These are phyloP conservation scores for Aspergillus sp. DNA, from an alignment of 2,329 filamentous ascomycete genomes.

Conservation along the genomic window DNA sequence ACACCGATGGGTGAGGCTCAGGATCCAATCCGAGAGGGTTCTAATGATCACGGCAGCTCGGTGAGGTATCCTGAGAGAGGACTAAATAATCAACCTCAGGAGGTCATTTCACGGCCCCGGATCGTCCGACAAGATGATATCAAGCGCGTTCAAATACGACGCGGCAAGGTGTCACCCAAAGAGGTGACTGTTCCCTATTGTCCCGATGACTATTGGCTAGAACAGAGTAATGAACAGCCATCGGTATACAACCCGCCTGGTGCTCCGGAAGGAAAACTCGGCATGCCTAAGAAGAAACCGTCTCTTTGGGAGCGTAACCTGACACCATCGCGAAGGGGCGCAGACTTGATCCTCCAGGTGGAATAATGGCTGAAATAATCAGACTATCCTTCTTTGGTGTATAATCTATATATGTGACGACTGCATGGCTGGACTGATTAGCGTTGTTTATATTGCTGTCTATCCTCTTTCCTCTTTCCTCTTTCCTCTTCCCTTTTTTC, in stretches of 20 bases:
- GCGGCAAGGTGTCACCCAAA: conserved; percentile 27
- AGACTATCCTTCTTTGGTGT: neutral
- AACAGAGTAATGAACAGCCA: conserved; percentile 12
- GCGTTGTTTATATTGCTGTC: neutral
- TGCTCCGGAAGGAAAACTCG: conserved; percentile 3
- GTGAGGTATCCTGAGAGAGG: conserved; percentile 22
- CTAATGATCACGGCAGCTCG: conserved; percentile 1
- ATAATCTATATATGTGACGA: neutral
- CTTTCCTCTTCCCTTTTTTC: neutral
- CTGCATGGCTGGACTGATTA: neutral
- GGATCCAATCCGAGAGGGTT: conserved; percentile 2
- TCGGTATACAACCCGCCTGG: conserved; percentile 1
- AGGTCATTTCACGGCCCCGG: conserved; percentile 34
- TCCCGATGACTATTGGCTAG: conserved; percentile 32
- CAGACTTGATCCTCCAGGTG: conserved; percentile 33
- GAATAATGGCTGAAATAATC: conserved; percentile 20
- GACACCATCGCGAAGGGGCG: conserved; percentile 31
- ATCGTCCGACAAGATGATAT: conserved; percentile 34
- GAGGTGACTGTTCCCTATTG: conserved; percentile 26
- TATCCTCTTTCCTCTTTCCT: neutral
- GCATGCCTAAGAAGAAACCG: conserved; percentile 23
- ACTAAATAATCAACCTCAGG: conserved; percentile 26
- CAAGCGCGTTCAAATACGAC: conserved; percentile 32
- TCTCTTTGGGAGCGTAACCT: conserved; percentile 29
- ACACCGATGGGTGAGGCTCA: conserved; percentile 17